Base-by-base conservation (phyloP, 2,329 filamentous ascomycete genomes). In the Fusarium sarcochroum region DNA sequence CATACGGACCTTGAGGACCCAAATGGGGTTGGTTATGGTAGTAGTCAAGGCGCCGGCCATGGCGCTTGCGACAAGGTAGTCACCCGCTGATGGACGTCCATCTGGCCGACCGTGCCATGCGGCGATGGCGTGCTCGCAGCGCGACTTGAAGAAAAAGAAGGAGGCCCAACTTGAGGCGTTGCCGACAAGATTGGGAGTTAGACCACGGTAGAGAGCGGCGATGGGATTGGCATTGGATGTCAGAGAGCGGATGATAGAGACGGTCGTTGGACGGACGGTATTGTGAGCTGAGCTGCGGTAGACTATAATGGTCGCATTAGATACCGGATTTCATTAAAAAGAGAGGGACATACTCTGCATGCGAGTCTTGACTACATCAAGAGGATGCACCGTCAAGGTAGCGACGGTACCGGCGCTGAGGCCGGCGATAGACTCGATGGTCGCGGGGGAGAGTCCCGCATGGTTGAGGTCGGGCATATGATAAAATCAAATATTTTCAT, bases 1-100 rank as follows among this genome's bases (percentile, higher is more conserved):
- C 94, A 99, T 98, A 67, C 96, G 91, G 10, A 95, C 98, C 84
- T 98, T 98, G 78, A 99, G 89, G 4, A 99, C 96, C 96, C 96
- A 99, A 73, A 99, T 90, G 4, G 96, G 96, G 77, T 98, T 98
- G 30, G 96, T 98, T 69, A 95, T 85, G 30, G 93, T 81, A 42
- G 94, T 91, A 3, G 94, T 97, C 40, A 93, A 79, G 18, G 91
- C 84, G 30, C 95, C 94, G 69, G 86, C 83, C 27, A 85, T 75
- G n/a, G 83, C 92, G 34, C 92, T 94, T 6, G 94, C 89, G 46
- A 91, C 74, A 77, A 98, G 95, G 82, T 94, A 97, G 79, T 97
- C 93, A 25, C 84, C 83, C 7, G 89, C 87, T 4, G 85, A 70
- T 40, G 76, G 74, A 37, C 59, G 63, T 15, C 58, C 25, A 32